phyloP scores from a whole-genome alignment of 352 stramenopile genomes.

The Globisporangium nodosum region DNA sequence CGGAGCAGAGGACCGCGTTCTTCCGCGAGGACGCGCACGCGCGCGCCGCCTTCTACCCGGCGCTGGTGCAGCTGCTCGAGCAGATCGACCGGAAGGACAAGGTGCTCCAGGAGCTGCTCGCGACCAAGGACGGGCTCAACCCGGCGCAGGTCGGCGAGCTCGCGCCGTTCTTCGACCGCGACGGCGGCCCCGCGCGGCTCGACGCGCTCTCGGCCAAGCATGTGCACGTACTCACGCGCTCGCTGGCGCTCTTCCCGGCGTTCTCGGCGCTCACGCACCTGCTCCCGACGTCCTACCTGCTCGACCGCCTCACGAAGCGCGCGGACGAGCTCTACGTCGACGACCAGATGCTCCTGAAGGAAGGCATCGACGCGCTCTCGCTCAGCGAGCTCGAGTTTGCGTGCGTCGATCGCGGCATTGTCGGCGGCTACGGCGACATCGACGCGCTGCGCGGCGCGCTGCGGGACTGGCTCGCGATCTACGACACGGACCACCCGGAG shows the following conservation, averaged over 20 bases:
- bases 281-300: conserved; percentile 28
- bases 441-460: conserved; percentile 41
- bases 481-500: conserved; percentile 39
- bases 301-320: conserved; percentile 46
- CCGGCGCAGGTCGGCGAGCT: conserved; percentile 58
- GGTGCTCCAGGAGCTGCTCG: conserved; percentile 43
- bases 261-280: conserved; percentile 52
- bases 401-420: conserved; percentile 73
- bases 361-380: conserved; percentile 64
- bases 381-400: conserved; percentile 83
- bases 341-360: conserved; percentile 61
- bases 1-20: conserved; percentile 82
- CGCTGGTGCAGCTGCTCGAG: conserved; percentile 48
- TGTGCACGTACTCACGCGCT: conserved; percentile 45
- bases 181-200: conserved; percentile 34
- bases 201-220: conserved; percentile 38
- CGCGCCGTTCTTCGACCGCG: conserved; percentile 48
- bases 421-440: conserved; percentile 63
- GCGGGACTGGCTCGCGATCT: conserved; percentile 75
- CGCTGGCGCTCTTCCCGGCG: conserved; percentile 47
- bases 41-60: conserved; percentile 49
- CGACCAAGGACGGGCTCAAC: conserved; percentile 23
- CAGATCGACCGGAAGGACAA: conserved; percentile 62
- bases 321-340: conserved; percentile 64
- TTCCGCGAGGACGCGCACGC: conserved; percentile 53